These are phyloP conservation scores for Arabis hirsuta DNA, from an alignment of 345 rosid genomes.

Conservation along the genomic window DNA sequence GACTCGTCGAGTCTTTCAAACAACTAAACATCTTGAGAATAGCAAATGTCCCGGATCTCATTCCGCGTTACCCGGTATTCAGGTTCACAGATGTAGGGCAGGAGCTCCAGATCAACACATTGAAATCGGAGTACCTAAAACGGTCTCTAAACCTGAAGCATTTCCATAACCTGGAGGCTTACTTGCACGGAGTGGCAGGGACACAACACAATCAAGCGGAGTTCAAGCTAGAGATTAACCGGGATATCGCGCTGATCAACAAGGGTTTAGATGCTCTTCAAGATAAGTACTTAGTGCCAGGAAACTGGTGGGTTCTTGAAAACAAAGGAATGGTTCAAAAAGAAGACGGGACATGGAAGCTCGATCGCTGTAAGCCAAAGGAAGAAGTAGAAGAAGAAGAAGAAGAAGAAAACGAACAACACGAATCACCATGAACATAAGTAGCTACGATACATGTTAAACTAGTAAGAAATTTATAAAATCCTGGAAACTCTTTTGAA, in stretches of 20 bases:
- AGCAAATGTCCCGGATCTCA: constrained; percentile 41
- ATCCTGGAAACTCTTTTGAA: not conserved
- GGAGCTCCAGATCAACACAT: constrained; percentile 47
- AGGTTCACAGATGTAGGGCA: constrained; percentile 43
- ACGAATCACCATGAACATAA: constrained; percentile 1
- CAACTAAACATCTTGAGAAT: constrained; percentile 47
- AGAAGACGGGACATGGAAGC: constrained; percentile 49
- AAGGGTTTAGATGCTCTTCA: constrained; percentile 43
- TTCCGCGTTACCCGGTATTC: constrained; percentile 45
- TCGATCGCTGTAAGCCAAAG: constrained; percentile 14
- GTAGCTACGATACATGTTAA: not conserved
- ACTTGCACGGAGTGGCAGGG: constrained; percentile 55
- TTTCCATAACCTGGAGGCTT: constrained; percentile 46
- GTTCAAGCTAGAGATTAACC: constrained; percentile 40
- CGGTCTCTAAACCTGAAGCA: not conserved
- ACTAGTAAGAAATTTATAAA: not conserved
- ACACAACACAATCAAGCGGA: constrained; percentile 19
- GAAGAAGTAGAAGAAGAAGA: not conserved
- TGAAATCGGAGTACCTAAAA: constrained; percentile 48
- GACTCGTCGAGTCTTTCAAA: constrained; percentile 24
- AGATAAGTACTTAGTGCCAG: constrained; percentile 45
- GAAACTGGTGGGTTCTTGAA: constrained; percentile 43
- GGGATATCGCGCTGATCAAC: constrained; percentile 45
- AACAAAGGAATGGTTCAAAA: constrained; percentile 48
- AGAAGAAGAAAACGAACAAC: not conserved